A percentile compares a stretch with the other conserved stretches of the same genome.
Evolutionary conservation across 495 filamentous ascomycete species (phyloP).

Genomic region (Daldinia grandis): DNA sequence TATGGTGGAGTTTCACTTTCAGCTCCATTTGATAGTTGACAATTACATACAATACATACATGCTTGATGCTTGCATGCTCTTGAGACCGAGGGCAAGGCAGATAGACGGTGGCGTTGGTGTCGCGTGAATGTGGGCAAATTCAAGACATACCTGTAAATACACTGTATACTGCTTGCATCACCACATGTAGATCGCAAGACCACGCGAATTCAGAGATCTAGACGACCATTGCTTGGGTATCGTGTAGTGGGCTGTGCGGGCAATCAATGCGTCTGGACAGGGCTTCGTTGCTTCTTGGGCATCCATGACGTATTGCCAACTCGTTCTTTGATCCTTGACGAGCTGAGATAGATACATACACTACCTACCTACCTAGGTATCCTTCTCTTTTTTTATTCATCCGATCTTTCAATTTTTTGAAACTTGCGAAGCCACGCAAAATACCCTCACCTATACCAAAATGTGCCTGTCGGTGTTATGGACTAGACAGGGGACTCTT

Average conservation of each 20-base stretch:
- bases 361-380: background rate
- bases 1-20: conserved; percentile 21
- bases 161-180: conserved; percentile 5
- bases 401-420: conserved; percentile 31
- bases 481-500: background rate
- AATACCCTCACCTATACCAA: conserved; percentile 1
- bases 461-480: background rate
- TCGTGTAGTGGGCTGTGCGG: conserved; percentile 18
- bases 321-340: conserved; percentile 22
- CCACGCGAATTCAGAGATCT: conserved; percentile 28
- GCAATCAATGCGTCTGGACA: conserved; percentile 10
- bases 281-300: conserved; percentile 9
- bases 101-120: conserved; percentile 15
- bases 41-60: conserved; percentile 4
- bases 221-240: conserved; percentile 8
- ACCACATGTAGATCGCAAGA: conserved; percentile 30
- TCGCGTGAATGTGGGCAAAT: conserved; percentile 35
- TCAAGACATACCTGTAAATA: background rate
- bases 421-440: conserved; percentile 38
- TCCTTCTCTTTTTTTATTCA: background rate
- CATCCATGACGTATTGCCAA: conserved; percentile 27
- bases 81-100: conserved; percentile 5
- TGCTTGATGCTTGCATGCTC: background rate
- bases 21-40: conserved; percentile 13
- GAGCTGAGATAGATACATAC: conserved; percentile 21